A percentile compares a stretch with the other conserved stretches of the same genome.
Conservation (phyloP, 108 stramenopile genomes). For the Cyclotella choctawhatcheeana region DNA sequence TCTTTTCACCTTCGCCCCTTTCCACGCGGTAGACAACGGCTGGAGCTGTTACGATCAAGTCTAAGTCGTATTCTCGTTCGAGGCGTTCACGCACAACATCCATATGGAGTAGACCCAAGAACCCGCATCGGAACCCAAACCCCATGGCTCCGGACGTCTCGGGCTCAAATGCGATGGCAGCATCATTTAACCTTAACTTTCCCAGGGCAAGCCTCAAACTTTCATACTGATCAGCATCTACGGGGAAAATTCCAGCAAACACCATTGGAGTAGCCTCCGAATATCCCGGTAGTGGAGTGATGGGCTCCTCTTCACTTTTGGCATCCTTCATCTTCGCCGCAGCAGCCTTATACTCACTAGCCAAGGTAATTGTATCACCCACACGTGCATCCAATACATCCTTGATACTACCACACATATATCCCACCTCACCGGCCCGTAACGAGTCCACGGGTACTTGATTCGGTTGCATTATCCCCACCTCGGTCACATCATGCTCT, state of each 20-base stretch:
- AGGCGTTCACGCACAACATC: slow-evolving; percentile 98
- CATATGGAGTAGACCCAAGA: slow-evolving; percentile 98
- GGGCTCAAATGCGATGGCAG: slow-evolving; percentile 84
- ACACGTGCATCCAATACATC: slow-evolving; percentile 95
- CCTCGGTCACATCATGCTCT: slow-evolving; percentile 92
- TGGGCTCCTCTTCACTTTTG: slow-evolving; percentile 44
- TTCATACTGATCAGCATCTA: slow-evolving; percentile 96
- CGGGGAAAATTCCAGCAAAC: slow-evolving; percentile 94
- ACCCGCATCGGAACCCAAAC: slow-evolving; percentile 96
- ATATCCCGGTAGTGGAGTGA: slow-evolving; percentile 82
- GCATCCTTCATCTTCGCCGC: slow-evolving; percentile 31
- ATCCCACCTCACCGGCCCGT: slow-evolving; percentile 94
- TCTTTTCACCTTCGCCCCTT: slow-evolving; percentile 51
- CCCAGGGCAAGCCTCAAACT: slow-evolving; percentile 88
- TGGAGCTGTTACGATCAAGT: slow-evolving; percentile 98
- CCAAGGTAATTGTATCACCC: slow-evolving; percentile 92
- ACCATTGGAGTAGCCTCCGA: slow-evolving; percentile 94
- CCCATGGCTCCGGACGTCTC: slow-evolving; percentile 91
- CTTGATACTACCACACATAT: slow-evolving; percentile 91
- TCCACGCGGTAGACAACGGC: slow-evolving; percentile 93
- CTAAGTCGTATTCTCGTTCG: slow-evolving; percentile 92
- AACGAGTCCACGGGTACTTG: slow-evolving; percentile 78
- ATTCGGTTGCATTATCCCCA: slow-evolving; percentile 93
- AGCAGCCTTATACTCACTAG: slow-evolving; percentile 76
- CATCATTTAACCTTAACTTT: slow-evolving; percentile 95